These are phyloP conservation scores for Neoboletus subvelutipes DNA, from an alignment of 768 basidiomycete genomes.

Conservation along the genomic window DNA sequence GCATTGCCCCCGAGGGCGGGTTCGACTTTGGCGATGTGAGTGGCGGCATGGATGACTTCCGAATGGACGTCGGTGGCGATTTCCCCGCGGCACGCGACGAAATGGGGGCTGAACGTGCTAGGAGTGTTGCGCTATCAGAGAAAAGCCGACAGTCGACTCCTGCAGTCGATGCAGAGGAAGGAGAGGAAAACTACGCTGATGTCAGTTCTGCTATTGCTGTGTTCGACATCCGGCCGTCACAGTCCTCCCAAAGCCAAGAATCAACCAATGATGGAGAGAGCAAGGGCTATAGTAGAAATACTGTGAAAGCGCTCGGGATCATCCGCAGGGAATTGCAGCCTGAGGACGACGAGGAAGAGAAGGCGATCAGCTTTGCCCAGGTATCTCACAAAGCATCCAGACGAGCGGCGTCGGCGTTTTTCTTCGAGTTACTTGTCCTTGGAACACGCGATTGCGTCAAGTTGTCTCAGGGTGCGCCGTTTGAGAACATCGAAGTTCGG, in stretches of 20 bases:
- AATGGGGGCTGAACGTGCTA: conserved; percentile 37
- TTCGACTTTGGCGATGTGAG: conserved; percentile 65
- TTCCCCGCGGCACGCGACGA: conserved; percentile 35
- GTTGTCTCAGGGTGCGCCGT: conserved; percentile 69
- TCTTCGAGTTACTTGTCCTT: conserved; percentile 95
- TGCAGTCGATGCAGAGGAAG: conserved; percentile 59
- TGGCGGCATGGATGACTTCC: conserved; percentile 62
- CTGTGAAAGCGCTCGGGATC: conserved; percentile 76
- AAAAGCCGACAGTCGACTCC: conserved; percentile 69
- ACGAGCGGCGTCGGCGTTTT: conserved; percentile 92
- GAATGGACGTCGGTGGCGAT: conserved; percentile 61
- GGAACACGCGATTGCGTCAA: conserved; percentile 91
- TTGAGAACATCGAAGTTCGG: conserved; percentile 82
- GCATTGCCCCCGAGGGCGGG: conserved; percentile 53
- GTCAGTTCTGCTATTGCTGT: conserved; percentile 73
- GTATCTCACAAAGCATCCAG: conserved; percentile 85
- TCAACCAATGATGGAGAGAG: conserved; percentile 49
- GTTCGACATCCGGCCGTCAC: conserved; percentile 65
- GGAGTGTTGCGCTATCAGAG: conserved; percentile 54
- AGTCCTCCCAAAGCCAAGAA: conserved; percentile 51
- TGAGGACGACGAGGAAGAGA: conserved; percentile 49
- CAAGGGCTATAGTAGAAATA: conserved; percentile 86
- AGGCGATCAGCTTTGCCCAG: conserved; percentile 71
- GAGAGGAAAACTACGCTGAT: conserved; percentile 67
- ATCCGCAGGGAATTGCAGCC: conserved; percentile 72